Percentiles rank a stretch among this genome's conserved stretches.
Conservation (phyloP, 768 basidiomycete species). For the Heimioporus sp. region DNA sequence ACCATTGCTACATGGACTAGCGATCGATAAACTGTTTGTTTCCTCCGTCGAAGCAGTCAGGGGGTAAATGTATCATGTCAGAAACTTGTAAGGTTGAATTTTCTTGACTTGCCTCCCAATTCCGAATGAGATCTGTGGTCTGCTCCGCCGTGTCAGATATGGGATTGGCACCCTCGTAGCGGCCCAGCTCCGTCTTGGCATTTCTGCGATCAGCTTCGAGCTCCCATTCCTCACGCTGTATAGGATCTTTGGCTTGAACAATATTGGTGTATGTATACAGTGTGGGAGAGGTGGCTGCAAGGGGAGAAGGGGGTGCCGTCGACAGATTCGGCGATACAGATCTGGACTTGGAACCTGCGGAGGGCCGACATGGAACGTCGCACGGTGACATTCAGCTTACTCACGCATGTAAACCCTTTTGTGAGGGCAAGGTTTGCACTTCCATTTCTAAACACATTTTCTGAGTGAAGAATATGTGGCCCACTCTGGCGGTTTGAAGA, state of each 20-base stretch:
- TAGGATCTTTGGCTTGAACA: too few relatives aligned
- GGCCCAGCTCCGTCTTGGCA: not conserved
- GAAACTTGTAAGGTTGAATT: not conserved
- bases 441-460: not conserved
- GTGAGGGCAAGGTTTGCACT: not conserved
- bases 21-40: too few relatives aligned
- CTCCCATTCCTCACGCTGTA: not conserved
- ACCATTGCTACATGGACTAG: too few relatives aligned
- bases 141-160: not conserved
- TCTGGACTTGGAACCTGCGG: not conserved
- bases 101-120: not conserved
- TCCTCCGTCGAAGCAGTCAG: too few relatives aligned
- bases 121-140: not conserved
- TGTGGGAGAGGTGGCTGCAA: not conserved
- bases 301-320: not conserved
- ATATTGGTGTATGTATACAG: not conserved
- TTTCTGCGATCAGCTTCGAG: not conserved
- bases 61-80: too few relatives aligned
- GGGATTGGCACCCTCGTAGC: not conserved
- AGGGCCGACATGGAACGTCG: not conserved
- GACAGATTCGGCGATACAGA: not conserved
- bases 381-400: not conserved
- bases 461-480: too few relatives aligned
- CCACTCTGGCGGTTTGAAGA: too few relatives aligned
- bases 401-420: too few relatives aligned